These are phyloP conservation scores for Capsella rubella DNA, from an alignment of 441 rosid genomes.

Conservation along the genomic window DNA sequence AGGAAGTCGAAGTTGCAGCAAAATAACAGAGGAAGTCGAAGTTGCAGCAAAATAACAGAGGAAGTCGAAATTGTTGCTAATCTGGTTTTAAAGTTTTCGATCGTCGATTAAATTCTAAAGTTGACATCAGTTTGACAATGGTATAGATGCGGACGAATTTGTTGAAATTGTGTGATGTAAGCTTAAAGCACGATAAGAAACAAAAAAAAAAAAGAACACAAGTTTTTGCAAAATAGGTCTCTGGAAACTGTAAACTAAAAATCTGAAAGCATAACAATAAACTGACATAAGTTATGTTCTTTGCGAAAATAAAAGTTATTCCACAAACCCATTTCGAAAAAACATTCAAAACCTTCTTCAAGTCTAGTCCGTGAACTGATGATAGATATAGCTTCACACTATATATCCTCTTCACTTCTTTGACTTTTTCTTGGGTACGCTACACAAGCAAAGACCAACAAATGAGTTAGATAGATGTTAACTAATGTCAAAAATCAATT, in stretches of 20 bases:
- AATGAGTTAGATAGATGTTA: not conserved
- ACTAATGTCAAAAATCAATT: not conserved
- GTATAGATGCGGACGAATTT: too few species aligned
- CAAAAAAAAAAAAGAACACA: not conserved
- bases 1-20: too few species aligned
- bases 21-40: not conserved
- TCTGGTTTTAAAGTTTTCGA: too few species aligned
- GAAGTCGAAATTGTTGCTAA: not conserved
- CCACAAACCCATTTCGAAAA: conserved; percentile 32
- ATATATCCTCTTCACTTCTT: conserved; percentile 56
- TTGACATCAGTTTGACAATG: too few species aligned
- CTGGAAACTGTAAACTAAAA: conserved; percentile 30
- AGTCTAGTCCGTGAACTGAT: conserved; percentile 21
- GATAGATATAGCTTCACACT: conserved; percentile 29
- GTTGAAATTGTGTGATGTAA: not conserved
- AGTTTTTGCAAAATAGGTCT: not conserved
- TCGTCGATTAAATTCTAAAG: not conserved
- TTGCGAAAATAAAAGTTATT: conserved; percentile 9
- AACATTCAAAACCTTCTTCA: conserved; percentile 38
- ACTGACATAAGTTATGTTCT: conserved; percentile 36
- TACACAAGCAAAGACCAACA: conserved; percentile 25
- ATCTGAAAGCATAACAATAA: conserved; percentile 29
- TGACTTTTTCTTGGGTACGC: conserved; percentile 66
- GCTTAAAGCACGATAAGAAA: not conserved
- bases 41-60: not conserved